Conservation (phyloP, 2,329 filamentous ascomycete genomes). For the Tolypocladium capitatum region DNA sequence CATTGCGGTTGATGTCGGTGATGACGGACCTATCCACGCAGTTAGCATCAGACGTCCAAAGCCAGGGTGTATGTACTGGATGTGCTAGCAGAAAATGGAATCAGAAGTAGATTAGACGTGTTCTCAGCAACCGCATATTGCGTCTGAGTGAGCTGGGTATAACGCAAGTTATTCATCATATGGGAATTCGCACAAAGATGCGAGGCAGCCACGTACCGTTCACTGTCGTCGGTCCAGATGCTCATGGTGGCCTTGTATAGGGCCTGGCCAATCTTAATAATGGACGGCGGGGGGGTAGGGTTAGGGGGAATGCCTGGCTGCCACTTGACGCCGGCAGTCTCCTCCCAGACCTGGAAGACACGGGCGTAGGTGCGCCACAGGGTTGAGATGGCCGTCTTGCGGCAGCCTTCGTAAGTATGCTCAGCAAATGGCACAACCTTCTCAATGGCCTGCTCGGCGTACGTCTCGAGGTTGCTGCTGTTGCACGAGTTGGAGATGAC, state of each 20-base stretch:
- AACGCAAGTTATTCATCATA: conserved; percentile 85
- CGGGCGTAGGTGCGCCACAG: conserved; percentile 89
- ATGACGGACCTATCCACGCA: conserved; percentile 57
- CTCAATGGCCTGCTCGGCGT: conserved; percentile 80
- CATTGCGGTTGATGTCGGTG: conserved; percentile 88
- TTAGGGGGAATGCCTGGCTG: conserved; percentile 74
- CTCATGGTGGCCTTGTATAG: conserved; percentile 73
- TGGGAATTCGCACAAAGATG: conserved; percentile 4
- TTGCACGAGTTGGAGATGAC: conserved; percentile 77
- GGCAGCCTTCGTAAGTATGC: conserved; percentile 84
- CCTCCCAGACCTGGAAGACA: conserved; percentile 78
- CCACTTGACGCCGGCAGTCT: conserved; percentile 66
- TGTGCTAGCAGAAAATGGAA: conserved; percentile 9
- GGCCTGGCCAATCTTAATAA: conserved; percentile 75
- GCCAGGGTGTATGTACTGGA: neutral
- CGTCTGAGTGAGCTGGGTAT: conserved; percentile 99
- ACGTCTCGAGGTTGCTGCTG: conserved; percentile 59
- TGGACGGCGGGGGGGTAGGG: conserved; percentile 62
- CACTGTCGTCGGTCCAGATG: conserved; percentile 79
- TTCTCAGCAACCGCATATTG: conserved; percentile 83
- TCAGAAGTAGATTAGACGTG: conserved; percentile 36
- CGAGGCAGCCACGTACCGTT: conserved; percentile 59
- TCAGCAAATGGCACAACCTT: conserved; percentile 69
- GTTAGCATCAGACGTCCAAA: neutral
- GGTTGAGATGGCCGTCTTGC: conserved; percentile 82